phyloP scores from a whole-genome alignment of 1,139 yeast genomes.

The Yamadazyma dendronema region DNA sequence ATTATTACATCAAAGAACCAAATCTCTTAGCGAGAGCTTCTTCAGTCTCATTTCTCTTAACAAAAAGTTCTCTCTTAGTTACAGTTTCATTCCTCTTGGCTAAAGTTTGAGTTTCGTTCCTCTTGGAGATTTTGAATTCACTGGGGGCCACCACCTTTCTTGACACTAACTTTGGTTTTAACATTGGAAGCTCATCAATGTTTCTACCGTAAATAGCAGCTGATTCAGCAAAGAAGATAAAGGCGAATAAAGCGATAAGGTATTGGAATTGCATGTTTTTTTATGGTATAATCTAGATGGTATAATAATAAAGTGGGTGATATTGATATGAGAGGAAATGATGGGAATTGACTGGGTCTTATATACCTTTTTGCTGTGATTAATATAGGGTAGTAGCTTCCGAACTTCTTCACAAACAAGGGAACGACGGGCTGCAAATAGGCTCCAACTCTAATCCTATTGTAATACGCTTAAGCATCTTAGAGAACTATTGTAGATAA shows the following conservation, averaged over 20 bases:
- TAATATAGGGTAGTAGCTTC: neutral
- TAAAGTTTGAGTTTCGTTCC: constrained; percentile 1
- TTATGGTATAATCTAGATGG: neutral
- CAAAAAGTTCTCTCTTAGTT: neutral
- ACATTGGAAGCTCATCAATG: constrained; percentile 4
- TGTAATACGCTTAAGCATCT: too few species aligned
- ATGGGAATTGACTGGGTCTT: neutral
- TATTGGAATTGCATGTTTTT: constrained; percentile 6
- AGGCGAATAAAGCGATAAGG: constrained; percentile 2
- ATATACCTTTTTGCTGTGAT: neutral
- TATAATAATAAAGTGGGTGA: neutral
- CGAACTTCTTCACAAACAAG: neutral
- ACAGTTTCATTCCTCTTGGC: constrained; percentile 1
- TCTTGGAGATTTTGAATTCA: constrained; percentile 1
- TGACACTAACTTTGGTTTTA: constrained; percentile 3
- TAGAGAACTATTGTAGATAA: too few species aligned
- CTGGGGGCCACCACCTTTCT: too few species aligned
- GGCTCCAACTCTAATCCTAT: neutral
- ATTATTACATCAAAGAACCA: neutral
- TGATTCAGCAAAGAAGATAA: constrained; percentile 1
- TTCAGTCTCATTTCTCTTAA: neutral
- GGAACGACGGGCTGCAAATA: neutral
- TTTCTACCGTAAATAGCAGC: constrained; percentile 6
- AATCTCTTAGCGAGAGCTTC: constrained; percentile 1
- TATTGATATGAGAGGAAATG: neutral